These are phyloP conservation scores for Claviceps capensis DNA, from an alignment of 2,329 filamentous ascomycete species.

Conservation along the genomic window DNA sequence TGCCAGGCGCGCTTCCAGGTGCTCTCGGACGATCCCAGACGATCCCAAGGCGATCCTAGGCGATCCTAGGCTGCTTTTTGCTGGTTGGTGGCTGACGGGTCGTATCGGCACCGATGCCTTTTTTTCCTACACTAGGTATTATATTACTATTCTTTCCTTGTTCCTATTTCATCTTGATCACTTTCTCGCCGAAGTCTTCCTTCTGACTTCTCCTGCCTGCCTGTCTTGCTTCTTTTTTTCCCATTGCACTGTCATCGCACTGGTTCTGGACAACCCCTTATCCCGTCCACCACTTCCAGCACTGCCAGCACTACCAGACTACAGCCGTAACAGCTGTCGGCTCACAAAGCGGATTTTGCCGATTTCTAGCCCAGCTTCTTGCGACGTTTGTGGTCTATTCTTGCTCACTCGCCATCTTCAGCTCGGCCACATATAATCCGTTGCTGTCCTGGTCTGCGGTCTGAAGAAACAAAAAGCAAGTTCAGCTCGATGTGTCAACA, in stretches of 20 bases:
- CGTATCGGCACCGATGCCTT: conserved; percentile 6
- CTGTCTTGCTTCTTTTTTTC: not conserved
- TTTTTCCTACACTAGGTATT: conserved; percentile 3
- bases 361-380: not conserved
- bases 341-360: conserved; percentile 5
- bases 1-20: conserved; percentile 1
- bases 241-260: not conserved
- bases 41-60: conserved; percentile 1
- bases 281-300: not conserved
- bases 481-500: conserved; percentile 23
- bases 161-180: not conserved
- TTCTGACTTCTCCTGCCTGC: conserved; percentile 1
- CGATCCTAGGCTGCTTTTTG: not conserved
- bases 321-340: not conserved
- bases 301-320: not conserved
- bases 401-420: no score
- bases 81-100: conserved; percentile 7
- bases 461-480: not conserved
- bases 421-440: no score
- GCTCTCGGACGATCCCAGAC: no score
- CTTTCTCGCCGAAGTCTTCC: not conserved
- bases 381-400: conserved; percentile 6
- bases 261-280: not conserved
- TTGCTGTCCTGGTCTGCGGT: not conserved
- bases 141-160: conserved; percentile 8